These are phyloP conservation scores for Amyloporia xantha DNA, from an alignment of 768 basidiomycete species.

Conservation along the genomic window DNA sequence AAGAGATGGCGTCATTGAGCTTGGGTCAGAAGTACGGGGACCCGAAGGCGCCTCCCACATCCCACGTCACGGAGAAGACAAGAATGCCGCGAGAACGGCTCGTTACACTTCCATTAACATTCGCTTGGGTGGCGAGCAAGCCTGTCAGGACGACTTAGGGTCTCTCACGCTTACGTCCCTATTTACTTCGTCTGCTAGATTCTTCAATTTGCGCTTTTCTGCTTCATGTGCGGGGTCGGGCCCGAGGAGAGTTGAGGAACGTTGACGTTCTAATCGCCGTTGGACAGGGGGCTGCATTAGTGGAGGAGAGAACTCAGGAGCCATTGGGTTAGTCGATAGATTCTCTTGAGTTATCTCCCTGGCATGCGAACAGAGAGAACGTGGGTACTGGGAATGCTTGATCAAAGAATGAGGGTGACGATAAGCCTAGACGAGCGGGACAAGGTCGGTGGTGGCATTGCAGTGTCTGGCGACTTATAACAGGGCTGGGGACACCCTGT, in stretches of 20 bases:
- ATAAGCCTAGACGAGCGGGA: conserved; percentile 24
- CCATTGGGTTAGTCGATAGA: conserved; percentile 16
- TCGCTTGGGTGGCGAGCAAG: too few species aligned
- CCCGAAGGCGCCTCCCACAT: too few species aligned
- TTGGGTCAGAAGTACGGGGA: too few species aligned
- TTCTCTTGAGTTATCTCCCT: conserved; percentile 24
- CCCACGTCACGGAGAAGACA: too few species aligned
- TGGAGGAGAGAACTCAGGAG: conserved; percentile 28
- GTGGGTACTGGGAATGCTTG: conserved; percentile 31
- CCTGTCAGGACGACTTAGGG: too few species aligned
- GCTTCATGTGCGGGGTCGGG: conserved; percentile 20
- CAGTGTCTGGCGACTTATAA: not conserved
- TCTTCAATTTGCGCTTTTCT: conserved; percentile 23
- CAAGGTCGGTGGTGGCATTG: conserved; percentile 31
- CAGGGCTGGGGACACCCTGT: not conserved
- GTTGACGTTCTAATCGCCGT: conserved; percentile 22
- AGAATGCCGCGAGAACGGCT: too few species aligned
- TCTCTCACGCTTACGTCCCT: too few species aligned
- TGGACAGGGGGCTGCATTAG: conserved; percentile 28
- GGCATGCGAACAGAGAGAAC: conserved; percentile 40
- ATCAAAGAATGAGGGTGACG: conserved; percentile 12
- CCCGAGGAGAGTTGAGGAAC: conserved; percentile 8
- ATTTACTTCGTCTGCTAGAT: too few species aligned
- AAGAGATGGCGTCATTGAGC: too few species aligned
- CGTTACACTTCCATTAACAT: too few species aligned